A percentile compares a stretch with the other conserved stretches of the same genome.
Conservation (phyloP, 2,329 filamentous ascomycete genomes). For the Aspergillus eucalypticola region DNA sequence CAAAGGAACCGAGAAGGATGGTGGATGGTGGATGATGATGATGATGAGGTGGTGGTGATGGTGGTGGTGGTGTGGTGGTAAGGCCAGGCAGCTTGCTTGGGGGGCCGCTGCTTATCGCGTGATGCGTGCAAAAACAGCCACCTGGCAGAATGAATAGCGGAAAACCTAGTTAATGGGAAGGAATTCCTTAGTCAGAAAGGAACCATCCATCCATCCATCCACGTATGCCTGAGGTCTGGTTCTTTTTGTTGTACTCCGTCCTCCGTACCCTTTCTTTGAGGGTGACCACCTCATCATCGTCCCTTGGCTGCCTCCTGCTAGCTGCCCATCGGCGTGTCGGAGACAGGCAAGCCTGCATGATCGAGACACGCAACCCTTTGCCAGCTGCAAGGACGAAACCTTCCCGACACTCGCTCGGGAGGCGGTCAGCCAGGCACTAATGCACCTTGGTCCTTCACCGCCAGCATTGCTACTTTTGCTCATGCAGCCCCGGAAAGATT, state of each 20-base stretch:
- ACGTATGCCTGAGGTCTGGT: background rate
- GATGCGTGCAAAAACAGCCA: conserved; percentile 5
- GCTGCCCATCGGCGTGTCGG: background rate
- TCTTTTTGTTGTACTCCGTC: background rate
- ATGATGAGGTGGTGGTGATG: conserved; percentile 1
- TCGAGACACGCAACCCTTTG: conserved; percentile 15
- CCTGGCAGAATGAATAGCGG: background rate
- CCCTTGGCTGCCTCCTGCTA: background rate
- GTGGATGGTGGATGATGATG: background rate
- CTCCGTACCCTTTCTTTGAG: background rate
- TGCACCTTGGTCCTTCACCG: conserved; percentile 16
- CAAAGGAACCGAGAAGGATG: background rate
- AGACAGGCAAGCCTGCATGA: conserved; percentile 6
- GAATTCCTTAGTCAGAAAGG: conserved; percentile 2
- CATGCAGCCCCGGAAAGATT: conserved; percentile 11
- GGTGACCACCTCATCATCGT: background rate
- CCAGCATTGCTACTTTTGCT: conserved; percentile 11
- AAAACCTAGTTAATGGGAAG: too few relatives aligned
- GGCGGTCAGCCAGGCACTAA: conserved; percentile 30
- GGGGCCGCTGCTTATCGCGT: conserved; percentile 2
- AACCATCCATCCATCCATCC: background rate
- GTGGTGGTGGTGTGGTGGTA: background rate
- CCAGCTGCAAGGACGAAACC: conserved; percentile 29
- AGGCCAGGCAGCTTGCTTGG: too few relatives aligned
- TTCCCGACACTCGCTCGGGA: conserved; percentile 28